phyloP scores from a whole-genome alignment of 78 protist genomes.

The Bigelowiella natans region DNA sequence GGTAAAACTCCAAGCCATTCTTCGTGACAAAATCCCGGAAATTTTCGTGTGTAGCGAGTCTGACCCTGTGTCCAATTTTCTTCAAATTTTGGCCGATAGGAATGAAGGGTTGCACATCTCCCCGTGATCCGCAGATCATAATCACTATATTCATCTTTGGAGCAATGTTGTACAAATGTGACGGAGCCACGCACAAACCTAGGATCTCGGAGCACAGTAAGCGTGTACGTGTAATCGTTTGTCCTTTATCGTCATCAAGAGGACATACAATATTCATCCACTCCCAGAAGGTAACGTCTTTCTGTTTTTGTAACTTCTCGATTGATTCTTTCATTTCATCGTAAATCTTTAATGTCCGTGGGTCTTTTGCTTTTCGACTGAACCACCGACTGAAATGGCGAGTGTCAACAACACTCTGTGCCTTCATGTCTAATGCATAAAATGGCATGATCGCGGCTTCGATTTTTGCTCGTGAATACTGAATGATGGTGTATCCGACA shows the following conservation, averaged over 20 bases:
- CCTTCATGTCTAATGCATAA: not conserved
- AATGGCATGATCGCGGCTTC: not conserved
- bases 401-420: not conserved
- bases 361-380: not conserved
- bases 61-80: not conserved
- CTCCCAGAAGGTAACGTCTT: not conserved
- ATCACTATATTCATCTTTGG: not conserved
- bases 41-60: not conserved
- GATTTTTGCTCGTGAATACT: not conserved
- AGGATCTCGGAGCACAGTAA: not conserved
- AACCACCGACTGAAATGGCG: not conserved
- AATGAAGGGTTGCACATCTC: slow-evolving; percentile 1
- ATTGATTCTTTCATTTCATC: not conserved
- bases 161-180: not conserved
- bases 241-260: not conserved
- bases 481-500: not conserved
- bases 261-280: not conserved
- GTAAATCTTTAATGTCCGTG: not conserved
- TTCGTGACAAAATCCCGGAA: not conserved
- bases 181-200: not conserved
- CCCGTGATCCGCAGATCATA: not conserved
- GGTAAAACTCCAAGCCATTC: slow-evolving; percentile 4
- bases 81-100: not conserved
- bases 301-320: not conserved
- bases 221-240: not conserved